phyloP scores from a whole-genome alignment of 148 eudicot genomes.

The Tetragonia tetragonoides region DNA sequence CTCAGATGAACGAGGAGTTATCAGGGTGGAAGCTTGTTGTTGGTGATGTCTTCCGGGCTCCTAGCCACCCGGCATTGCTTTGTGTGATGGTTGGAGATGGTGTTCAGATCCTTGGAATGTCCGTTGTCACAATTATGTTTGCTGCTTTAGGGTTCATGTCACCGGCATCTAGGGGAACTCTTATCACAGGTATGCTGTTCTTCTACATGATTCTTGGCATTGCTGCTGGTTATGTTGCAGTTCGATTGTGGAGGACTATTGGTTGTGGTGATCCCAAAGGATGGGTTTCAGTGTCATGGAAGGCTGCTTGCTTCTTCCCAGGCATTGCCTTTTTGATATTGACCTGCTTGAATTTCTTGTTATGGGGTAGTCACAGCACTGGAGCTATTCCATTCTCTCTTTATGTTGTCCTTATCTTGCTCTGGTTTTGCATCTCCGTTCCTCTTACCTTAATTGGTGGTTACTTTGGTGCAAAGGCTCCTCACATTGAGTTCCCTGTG shows the following conservation, averaged over 20 bases:
- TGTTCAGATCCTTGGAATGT: constrained; percentile 84
- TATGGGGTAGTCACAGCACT: constrained; percentile 79
- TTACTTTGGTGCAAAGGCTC: constrained; percentile 77
- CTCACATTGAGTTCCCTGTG: constrained; percentile 76
- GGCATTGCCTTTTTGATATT: constrained; percentile 61
- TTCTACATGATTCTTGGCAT: constrained; percentile 74
- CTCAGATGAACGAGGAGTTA: constrained; percentile 84
- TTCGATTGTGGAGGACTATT: constrained; percentile 74
- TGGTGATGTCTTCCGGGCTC: constrained; percentile 78
- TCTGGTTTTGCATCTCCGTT: constrained; percentile 78
- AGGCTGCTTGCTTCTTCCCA: constrained; percentile 82
- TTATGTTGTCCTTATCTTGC: constrained; percentile 64
- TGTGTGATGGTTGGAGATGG: constrained; percentile 94
- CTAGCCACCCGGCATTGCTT: constrained; percentile 52
- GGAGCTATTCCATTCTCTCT: constrained; percentile 79
- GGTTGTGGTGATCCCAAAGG: constrained; percentile 61
- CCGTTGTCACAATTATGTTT: constrained; percentile 60
- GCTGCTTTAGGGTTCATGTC: constrained; percentile 87
- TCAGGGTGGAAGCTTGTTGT: constrained; percentile 91
- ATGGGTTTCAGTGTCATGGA: constrained; percentile 74
- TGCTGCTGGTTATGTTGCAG: constrained; percentile 76
- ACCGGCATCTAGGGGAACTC: constrained; percentile 75
- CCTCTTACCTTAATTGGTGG: constrained; percentile 80
- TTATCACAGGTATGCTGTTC: constrained; percentile 74
- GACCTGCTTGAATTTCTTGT: constrained; percentile 56